phyloP scores from a whole-genome alignment of 441 rosid species.

The Melastoma candidum region DNA sequence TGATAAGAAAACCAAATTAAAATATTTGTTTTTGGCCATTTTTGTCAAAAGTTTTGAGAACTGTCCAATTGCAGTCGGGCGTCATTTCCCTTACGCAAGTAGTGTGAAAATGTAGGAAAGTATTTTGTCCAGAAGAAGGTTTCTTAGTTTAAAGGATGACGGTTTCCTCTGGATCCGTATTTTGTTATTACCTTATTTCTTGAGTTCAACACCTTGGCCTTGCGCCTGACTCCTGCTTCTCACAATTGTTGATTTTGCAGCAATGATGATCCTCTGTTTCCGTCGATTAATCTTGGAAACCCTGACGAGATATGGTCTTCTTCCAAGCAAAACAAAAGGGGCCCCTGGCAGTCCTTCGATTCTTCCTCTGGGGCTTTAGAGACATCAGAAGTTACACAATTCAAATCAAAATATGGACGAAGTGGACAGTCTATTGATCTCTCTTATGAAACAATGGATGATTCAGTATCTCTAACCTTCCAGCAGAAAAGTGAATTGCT shows the following conservation, averaged over 20 bases:
- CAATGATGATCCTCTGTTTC: conserved; percentile 80
- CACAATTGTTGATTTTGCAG: conserved; percentile 97
- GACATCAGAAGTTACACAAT: conserved; percentile 17
- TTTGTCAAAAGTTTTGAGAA: no score
- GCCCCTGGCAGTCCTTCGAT: conserved; percentile 45
- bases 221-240: conserved; percentile 63
- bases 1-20: no score
- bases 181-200: conserved; percentile 5
- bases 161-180: neutral
- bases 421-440: conserved; percentile 33
- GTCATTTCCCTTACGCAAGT: no score
- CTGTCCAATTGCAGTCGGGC: no score
- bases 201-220: conserved; percentile 10
- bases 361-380: conserved; percentile 37
- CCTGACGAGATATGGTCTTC: conserved; percentile 80
- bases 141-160: no score
- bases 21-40: no score
- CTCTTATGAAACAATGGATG: conserved; percentile 31
- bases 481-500: conserved; percentile 20
- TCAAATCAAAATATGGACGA: conserved; percentile 41
- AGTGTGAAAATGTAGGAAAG: no score
- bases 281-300: conserved; percentile 51
- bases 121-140: no score
- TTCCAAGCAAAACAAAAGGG: conserved; percentile 46
- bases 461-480: conserved; percentile 30